Conservation (phyloP, 2,329 filamentous ascomycete genomes). For the Hirsutella rhossiliensis region DNA sequence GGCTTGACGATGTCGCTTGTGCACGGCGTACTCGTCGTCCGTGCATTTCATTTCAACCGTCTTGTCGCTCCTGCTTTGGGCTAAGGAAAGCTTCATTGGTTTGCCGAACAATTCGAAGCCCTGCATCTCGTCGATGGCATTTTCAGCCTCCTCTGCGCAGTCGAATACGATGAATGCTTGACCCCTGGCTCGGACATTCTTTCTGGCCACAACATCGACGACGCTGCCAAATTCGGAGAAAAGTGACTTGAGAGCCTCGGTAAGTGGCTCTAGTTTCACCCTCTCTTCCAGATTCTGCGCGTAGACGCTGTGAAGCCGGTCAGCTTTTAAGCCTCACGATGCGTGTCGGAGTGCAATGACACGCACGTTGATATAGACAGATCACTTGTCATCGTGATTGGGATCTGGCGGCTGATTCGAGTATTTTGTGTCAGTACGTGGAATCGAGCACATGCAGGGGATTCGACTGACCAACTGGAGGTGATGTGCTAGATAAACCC, state of each 20-base stretch:
- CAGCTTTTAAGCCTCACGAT: conserved; percentile 21
- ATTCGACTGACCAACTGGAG: too few species aligned
- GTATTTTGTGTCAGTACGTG: too few species aligned
- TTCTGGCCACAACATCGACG: conserved; percentile 77
- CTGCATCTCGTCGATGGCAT: conserved; percentile 79
- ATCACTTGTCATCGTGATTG: too few species aligned
- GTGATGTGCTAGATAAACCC: too few species aligned
- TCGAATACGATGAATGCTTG: conserved; percentile 95
- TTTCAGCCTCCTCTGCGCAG: conserved; percentile 60
- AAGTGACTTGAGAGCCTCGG: conserved; percentile 59
- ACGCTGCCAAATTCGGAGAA: conserved; percentile 85
- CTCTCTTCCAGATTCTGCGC: conserved; percentile 85
- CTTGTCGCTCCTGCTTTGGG: conserved; percentile 75
- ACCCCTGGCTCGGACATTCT: conserved; percentile 81
- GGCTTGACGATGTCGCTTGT: conserved; percentile 72
- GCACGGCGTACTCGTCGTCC: conserved; percentile 71
- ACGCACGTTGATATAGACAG: conserved; percentile 53
- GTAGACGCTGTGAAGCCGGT: conserved; percentile 41
- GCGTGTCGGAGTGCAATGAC: conserved; percentile 61
- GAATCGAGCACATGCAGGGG: too few species aligned
- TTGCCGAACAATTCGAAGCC: conserved; percentile 91
- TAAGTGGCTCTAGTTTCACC: conserved; percentile 69
- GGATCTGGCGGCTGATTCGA: too few species aligned
- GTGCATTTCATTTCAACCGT: conserved; percentile 65
- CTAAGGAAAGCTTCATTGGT: conserved; percentile 74